Conservation (phyloP, 2,329 filamentous ascomycete genomes). For the Thielaviopsis euricoi region DNA sequence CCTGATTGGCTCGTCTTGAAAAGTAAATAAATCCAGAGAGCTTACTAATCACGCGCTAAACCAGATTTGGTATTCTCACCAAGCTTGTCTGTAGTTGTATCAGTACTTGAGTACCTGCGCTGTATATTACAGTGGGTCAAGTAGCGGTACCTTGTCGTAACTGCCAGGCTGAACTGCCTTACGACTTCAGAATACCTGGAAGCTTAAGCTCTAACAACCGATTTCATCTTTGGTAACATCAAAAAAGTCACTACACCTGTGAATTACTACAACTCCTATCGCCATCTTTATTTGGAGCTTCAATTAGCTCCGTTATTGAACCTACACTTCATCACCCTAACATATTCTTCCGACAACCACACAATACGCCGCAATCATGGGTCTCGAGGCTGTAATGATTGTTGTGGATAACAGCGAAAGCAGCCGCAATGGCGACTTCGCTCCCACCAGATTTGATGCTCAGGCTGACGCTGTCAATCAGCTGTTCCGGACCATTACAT, state of each 20-base stretch:
- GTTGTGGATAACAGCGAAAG: conserved; percentile 99
- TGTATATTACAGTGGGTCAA: neutral
- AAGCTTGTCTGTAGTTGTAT: neutral
- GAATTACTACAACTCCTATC: neutral
- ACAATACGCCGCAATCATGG: conserved; percentile 51
- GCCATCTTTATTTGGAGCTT: neutral
- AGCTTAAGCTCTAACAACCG: conserved; percentile 1
- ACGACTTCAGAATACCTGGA: conserved; percentile 10
- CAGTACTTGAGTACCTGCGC: neutral
- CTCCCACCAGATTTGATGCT: conserved; percentile 87
- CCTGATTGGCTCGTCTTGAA: neutral
- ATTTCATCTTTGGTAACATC: conserved; percentile 10
- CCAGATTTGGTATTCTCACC: neutral
- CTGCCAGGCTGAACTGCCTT: conserved; percentile 12
- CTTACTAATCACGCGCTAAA: neutral
- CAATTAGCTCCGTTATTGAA: neutral
- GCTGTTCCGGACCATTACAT: conserved; percentile 89
- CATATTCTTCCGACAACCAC: conserved; percentile 6
- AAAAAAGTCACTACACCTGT: neutral
- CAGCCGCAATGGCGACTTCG: conserved; percentile 87
- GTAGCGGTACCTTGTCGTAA: neutral
- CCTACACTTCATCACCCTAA: neutral
- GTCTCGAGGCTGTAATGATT: conserved; percentile 98
- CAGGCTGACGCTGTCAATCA: conserved; percentile 91
- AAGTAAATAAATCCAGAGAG: conserved; percentile 13